Base-by-base conservation (phyloP, 2,329 filamentous ascomycete genomes). In the Hypoxylon sp. region DNA sequence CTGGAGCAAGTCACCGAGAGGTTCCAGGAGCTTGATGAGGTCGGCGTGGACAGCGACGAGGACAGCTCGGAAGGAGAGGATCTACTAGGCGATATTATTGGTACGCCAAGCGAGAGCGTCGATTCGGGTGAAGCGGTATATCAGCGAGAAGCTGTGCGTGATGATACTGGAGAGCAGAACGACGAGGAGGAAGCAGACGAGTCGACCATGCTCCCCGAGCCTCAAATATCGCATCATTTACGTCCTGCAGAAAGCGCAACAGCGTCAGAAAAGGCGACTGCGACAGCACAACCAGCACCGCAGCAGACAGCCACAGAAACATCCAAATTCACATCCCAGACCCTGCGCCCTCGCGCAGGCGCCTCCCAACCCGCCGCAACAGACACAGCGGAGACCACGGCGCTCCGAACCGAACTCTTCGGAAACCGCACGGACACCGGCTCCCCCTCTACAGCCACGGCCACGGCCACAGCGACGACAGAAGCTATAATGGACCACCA, bases 401-500 rank as follows among this genome's bases (percentile, higher is more conserved):
- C 71, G 6, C 80, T 80, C 2, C 81, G 81, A 57, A 79, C 79
- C 5, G 78, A 80, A 14, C 81, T 84, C 64, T 83, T 84, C 70
- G 81, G 80, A 68, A 77, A 77, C 45, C 73, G 78, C 57, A 56
- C 68, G 38, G 64, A 68, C 11, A 75, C 78, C 11, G 67, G 70
- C 30, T 53, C 75, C 8, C 72, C 79, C 9, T 71, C 79, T 5
- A 73, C 79, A 20, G 71, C 78, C 57, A 72, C 78, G 2, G 80
- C 83, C 3, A 82, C 82, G 0, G 82, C 86, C 8, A 85, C 85
- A 14, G 84, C 87, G 0, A 85, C 86, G 14, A 84, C 87, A 0
- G 93, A 97, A 80, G 85, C 89, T 0, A 85, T 93, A 30, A 86
- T 97, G 44, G 88, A 92, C 71, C 86, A 91, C 73, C 88, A 97